Conservation (phyloP, 2,329 filamentous ascomycete genomes). For the Penicillium sp. region DNA sequence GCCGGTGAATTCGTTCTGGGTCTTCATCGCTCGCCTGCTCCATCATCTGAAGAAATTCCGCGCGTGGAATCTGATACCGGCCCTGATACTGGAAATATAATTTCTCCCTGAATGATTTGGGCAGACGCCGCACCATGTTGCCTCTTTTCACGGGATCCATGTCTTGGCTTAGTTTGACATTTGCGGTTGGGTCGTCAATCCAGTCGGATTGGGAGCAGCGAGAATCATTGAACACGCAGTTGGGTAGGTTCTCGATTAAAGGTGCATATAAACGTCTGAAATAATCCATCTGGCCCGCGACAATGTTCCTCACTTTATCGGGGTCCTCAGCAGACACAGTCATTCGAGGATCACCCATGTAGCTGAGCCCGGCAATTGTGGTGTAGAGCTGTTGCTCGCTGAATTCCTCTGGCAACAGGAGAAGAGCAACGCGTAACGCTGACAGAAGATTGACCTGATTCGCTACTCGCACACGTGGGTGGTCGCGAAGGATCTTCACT, state of each 20-base stretch:
- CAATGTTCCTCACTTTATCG: conserved; percentile 90
- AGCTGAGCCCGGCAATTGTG: conserved; percentile 88
- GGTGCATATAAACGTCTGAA: conserved; percentile 90
- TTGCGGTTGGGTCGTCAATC: conserved; percentile 59
- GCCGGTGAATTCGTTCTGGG: conserved; percentile 61
- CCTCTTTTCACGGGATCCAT: conserved; percentile 87
- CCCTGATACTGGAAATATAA: conserved; percentile 94
- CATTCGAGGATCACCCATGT: conserved; percentile 97
- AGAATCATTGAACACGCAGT: conserved; percentile 70
- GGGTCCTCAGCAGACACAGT: conserved; percentile 83
- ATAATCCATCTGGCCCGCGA: conserved; percentile 82
- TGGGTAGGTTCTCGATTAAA: conserved; percentile 83
- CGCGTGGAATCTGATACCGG: conserved; percentile 78
- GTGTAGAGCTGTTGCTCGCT: conserved; percentile 84
- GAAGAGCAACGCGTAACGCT: conserved; percentile 80
- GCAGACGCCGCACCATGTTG: conserved; percentile 93
- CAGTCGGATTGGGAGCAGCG: conserved; percentile 57
- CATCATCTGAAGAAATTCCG: conserved; percentile 82
- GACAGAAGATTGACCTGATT: conserved; percentile 96
- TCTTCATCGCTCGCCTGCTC: conserved; percentile 67
- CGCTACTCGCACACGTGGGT: conserved; percentile 83
- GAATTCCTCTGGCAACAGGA: conserved; percentile 79
- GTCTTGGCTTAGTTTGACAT: conserved; percentile 74
- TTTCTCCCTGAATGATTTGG: conserved; percentile 78
- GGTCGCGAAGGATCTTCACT: conserved; percentile 93